These are phyloP conservation scores for Fagopyrum homotropicum DNA, from an alignment of 148 eudicot species.

Conservation along the genomic window DNA sequence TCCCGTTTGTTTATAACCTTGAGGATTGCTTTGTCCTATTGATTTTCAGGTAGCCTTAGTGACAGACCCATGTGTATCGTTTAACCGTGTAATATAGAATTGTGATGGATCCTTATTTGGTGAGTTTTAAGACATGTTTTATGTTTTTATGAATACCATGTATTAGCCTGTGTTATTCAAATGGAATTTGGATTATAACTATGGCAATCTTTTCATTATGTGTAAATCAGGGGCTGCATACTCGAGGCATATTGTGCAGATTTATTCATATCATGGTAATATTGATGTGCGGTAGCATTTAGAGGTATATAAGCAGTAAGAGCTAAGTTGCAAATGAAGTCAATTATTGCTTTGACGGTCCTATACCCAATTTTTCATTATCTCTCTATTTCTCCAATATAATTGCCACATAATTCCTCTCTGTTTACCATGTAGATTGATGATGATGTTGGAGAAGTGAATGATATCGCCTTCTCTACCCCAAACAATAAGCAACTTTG, in stretches of 20 bases:
- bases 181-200: neutral
- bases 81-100: constrained; percentile 90
- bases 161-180: neutral
- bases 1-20: neutral
- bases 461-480: constrained; percentile 15
- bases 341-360: neutral
- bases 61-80: constrained; percentile 69
- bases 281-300: no score
- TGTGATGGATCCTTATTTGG: constrained; percentile 87
- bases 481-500: constrained; percentile 14
- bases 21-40: constrained; percentile 3
- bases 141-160: neutral
- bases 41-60: constrained; percentile 54
- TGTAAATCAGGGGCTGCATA: constrained; percentile 67
- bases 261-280: no score
- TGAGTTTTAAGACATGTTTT: constrained; percentile 21
- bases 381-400: constrained; percentile 29
- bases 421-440: constrained; percentile 11
- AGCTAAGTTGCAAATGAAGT: no score
- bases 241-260: no score
- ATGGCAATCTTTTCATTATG: neutral
- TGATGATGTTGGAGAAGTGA: constrained; percentile 13
- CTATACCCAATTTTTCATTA: constrained; percentile 41
- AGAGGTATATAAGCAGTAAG: no score
- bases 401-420: neutral